Conservation (phyloP, 2,329 filamentous ascomycete genomes). For the Pleomassaria siparia region DNA sequence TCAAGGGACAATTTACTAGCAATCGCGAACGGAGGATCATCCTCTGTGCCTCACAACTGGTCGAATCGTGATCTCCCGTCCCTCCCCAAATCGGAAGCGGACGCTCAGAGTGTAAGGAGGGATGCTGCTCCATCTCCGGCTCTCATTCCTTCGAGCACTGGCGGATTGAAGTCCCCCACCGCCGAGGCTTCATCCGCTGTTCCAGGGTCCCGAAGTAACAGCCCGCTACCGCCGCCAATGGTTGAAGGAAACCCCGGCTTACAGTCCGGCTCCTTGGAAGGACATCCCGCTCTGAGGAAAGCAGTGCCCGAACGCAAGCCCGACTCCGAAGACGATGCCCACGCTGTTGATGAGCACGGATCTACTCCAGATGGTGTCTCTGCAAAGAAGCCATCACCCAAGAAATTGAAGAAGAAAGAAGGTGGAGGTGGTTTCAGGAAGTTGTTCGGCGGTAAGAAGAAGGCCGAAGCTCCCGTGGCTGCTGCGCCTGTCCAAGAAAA, state of each 20-base stretch:
- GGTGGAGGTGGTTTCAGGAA: constrained; percentile 41
- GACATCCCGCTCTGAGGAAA: constrained; percentile 48
- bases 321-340: constrained; percentile 13
- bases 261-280: constrained; percentile 24
- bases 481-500: neutral
- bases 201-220: constrained; percentile 31
- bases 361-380: constrained; percentile 14
- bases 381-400: constrained; percentile 33
- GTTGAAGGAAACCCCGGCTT: constrained; percentile 32
- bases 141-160: constrained; percentile 17
- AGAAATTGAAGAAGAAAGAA: constrained; percentile 42
- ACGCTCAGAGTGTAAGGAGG: constrained; percentile 19
- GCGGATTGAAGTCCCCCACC: constrained; percentile 11
- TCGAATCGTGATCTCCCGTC: constrained; percentile 47
- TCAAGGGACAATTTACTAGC: constrained; percentile 48
- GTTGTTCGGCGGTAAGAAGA: constrained; percentile 45
- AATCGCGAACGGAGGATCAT: constrained; percentile 34
- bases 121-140: constrained; percentile 33
- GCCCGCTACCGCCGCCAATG: constrained; percentile 11
- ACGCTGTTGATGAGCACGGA: constrained; percentile 23
- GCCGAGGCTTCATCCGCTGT: constrained; percentile 37
- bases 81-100: constrained; percentile 38
- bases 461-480: constrained; percentile 24
- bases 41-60: constrained; percentile 23
- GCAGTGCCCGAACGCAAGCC: constrained; percentile 33